These are phyloP conservation scores for Lepiota venenata DNA, from an alignment of 768 basidiomycete species.

Conservation along the genomic window DNA sequence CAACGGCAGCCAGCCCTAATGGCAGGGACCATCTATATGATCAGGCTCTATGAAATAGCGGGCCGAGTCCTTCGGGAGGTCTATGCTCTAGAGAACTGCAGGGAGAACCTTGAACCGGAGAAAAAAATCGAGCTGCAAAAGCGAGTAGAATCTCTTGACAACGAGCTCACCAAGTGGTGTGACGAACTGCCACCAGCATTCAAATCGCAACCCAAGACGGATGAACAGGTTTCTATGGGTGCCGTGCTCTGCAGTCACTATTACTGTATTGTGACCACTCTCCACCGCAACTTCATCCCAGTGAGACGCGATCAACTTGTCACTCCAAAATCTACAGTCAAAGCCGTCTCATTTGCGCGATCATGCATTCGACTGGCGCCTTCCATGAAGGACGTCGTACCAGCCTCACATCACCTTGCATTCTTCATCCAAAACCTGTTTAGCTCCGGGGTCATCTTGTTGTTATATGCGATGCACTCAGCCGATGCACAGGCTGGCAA, in stretches of 20 bases:
- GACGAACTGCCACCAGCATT: conserved; percentile 71
- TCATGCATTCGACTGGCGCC: conserved; percentile 84
- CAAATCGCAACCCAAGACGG: conserved; percentile 69
- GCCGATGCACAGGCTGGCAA: conserved; percentile 59
- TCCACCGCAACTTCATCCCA: conserved; percentile 86
- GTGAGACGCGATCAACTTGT: conserved; percentile 69
- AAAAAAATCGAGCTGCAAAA: conserved; percentile 73
- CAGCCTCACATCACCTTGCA: conserved; percentile 82
- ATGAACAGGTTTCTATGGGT: conserved; percentile 83
- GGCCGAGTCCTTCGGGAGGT: conserved; percentile 81
- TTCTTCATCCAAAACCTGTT: conserved; percentile 90
- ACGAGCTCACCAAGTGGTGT: conserved; percentile 79
- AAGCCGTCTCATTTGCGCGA: conserved; percentile 81
- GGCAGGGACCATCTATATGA: conserved; percentile 76
- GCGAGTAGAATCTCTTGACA: conserved; percentile 75
- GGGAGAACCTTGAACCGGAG: conserved; percentile 69
- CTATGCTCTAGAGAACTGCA: conserved; percentile 77
- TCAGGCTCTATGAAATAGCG: conserved; percentile 79
- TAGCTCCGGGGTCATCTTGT: conserved; percentile 82
- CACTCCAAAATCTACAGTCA: conserved; percentile 68
- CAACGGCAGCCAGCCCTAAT: conserved; percentile 66
- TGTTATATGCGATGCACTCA: conserved; percentile 85
- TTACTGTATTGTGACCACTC: conserved; percentile 82
- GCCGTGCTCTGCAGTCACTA: conserved; percentile 87
- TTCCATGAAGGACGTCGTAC: conserved; percentile 80